Evolutionary conservation across 2,329 filamentous ascomycete species (phyloP).

Genomic region (Exophiala dermatitidis): DNA sequence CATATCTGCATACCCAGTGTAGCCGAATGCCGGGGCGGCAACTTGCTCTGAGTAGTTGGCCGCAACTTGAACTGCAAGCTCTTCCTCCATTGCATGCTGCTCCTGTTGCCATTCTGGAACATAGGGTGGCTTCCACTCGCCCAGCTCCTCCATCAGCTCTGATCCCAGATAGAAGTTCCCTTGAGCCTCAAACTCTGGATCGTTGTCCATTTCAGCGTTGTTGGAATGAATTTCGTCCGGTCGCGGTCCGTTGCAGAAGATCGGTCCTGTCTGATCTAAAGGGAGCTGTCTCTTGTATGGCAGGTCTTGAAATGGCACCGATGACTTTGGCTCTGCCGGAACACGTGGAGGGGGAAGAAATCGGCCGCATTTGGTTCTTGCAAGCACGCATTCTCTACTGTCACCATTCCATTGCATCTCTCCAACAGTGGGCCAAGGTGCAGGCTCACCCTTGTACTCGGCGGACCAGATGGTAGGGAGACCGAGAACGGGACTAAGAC

Average conservation of each 20-base stretch:
- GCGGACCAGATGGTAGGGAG: conserved; percentile 18
- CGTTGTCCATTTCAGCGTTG: conserved; percentile 15
- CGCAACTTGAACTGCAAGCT: neutral
- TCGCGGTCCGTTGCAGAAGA: conserved; percentile 10
- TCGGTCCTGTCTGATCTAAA: conserved; percentile 17
- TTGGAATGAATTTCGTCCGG: conserved; percentile 13
- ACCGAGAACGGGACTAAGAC: conserved; percentile 15
- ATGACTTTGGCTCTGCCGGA: neutral
- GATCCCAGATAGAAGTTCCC: conserved; percentile 11
- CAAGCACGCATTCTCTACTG: conserved; percentile 10
- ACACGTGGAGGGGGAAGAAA: conserved; percentile 17
- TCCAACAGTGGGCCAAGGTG: conserved; percentile 14
- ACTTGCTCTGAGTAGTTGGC: neutral
- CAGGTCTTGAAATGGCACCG: conserved; percentile 11
- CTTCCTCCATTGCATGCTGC: neutral
- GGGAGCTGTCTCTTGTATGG: conserved; percentile 5
- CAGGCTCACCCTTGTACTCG: conserved; percentile 4
- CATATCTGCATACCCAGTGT: neutral
- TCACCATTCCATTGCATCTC: conserved; percentile 20
- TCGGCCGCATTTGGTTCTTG: conserved; percentile 13
- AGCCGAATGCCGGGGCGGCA: neutral
- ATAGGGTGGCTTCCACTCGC: conserved; percentile 3
- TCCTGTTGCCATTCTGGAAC: conserved; percentile 10
- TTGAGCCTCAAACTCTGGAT: conserved; percentile 13
- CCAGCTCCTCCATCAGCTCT: conserved; percentile 16